A percentile compares a stretch with the other conserved stretches of the same genome.
Evolutionary conservation across 805 yeast genomes (phyloP).

Genomic region (Wickerhamomyces chaumierensis): DNA sequence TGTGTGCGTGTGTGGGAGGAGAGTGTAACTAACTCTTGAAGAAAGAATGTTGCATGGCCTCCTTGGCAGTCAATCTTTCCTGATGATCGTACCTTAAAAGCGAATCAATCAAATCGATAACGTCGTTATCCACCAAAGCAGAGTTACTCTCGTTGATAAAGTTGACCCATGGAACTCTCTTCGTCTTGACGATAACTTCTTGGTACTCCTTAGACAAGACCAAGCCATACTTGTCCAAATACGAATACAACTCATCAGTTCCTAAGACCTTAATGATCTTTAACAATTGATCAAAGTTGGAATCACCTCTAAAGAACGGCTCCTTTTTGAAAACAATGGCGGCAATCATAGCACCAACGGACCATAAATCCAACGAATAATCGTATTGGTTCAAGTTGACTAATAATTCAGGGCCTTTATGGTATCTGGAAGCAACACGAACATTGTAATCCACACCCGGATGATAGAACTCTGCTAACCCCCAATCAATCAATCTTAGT

Average conservation of each 20-base stretch:
- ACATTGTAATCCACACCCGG: slow-evolving; percentile 84
- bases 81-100: slow-evolving; percentile 80
- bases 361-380: slow-evolving; percentile 88
- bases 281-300: slow-evolving; percentile 83
- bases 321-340: slow-evolving; percentile 84
- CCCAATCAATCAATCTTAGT: slow-evolving; percentile 88
- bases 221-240: slow-evolving; percentile 61
- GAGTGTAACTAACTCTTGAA: slow-evolving; percentile 16
- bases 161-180: slow-evolving; percentile 78
- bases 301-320: slow-evolving; percentile 86
- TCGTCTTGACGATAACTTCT: slow-evolving; percentile 57
- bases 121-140: slow-evolving; percentile 57
- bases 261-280: slow-evolving; percentile 85
- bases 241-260: slow-evolving; percentile 63
- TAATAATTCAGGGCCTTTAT: slow-evolving; percentile 86
- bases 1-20: not conserved
- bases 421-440: slow-evolving; percentile 86
- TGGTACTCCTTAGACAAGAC: slow-evolving; percentile 66
- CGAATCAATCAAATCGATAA: slow-evolving; percentile 71
- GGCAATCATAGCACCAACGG: slow-evolving; percentile 87
- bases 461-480: slow-evolving; percentile 89
- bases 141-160: slow-evolving; percentile 64
- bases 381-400: slow-evolving; percentile 83
- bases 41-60: slow-evolving; percentile 66
- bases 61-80: slow-evolving; percentile 77